Evolutionary conservation across 352 stramenopile species (phyloP).

Genomic region (Pythium monospermum): DNA sequence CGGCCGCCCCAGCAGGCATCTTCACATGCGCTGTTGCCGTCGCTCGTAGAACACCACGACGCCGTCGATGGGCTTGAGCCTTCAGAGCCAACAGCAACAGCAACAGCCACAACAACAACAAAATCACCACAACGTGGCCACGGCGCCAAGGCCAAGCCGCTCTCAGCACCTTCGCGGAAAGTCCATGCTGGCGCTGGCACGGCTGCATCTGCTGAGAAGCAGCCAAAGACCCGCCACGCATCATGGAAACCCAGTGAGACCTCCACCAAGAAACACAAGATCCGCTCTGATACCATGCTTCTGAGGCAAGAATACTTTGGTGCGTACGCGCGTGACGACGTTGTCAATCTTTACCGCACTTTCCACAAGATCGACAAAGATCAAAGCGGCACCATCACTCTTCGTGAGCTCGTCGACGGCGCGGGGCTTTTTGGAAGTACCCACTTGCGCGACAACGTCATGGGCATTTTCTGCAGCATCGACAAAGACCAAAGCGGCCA

Average conservation of each 20-base stretch:
- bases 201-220: no score
- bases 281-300: slow-evolving; percentile 54
- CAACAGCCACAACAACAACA: neutral
- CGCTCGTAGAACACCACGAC: no score
- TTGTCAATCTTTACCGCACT: slow-evolving; percentile 68
- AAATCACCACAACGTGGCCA: neutral
- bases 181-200: no score
- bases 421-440: slow-evolving; percentile 53
- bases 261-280: slow-evolving; percentile 50
- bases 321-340: slow-evolving; percentile 53
- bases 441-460: slow-evolving; percentile 62
- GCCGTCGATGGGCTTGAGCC: no score
- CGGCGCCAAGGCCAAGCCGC: neutral
- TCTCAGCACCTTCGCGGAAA: neutral
- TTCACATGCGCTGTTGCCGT: no score
- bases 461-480: slow-evolving; percentile 74
- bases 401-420: slow-evolving; percentile 55
- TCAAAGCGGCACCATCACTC: slow-evolving; percentile 55
- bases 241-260: no score
- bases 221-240: no score
- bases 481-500: slow-evolving; percentile 71
- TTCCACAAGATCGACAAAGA: slow-evolving; percentile 73
- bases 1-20: no score
- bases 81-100: neutral
- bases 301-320: slow-evolving; percentile 64